Base-by-base conservation (phyloP, 176 grass and related monocot genomes). In the Aechmea fasciata region DNA sequence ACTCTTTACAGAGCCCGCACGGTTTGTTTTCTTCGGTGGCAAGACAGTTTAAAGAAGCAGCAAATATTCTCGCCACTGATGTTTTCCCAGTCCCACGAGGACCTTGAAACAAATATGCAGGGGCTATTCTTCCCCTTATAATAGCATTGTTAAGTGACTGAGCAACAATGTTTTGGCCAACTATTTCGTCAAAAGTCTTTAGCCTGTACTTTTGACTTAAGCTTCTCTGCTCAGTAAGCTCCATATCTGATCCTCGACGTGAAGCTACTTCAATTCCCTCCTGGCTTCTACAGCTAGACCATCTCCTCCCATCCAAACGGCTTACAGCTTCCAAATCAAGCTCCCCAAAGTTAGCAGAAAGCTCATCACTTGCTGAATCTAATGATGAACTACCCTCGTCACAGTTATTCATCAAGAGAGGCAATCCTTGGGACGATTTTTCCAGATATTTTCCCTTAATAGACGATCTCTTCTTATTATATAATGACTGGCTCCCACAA, bases 41-140 rank as follows among this genome's bases (percentile, higher is more conserved):
- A 65, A 79, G 69, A 73, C 88, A 96, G 78, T 73, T 83, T 63
- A 96, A 57, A 51, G 87, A 83, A 52, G 85, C 71, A 63, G 91
- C 69, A 79, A 88, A 91, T 83, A 96, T 83, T 62, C 85, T 81
- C 19, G 91, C 87, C 11, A 77, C 68, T n/a, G 85, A 84, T 73
- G 91, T 91, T 83, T 96, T 96, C 64, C 91, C 88, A 57, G 91
- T 96, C 66, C 91, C 91, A 72, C 87, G 87, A 57, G 87, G 91
- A 72, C 91, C 91, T 78, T 96, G 85, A 82, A 96, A 88, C 73
- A 96, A 78, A 83, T 96, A 96, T 53, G 91, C 85, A 55, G 85
- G 82, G 48, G 91, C 88, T 71, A 96, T 79, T 71, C 86, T 96
- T 51, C 87, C 85, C 71, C 72, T 88, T 67, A 71, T 65, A 72